phyloP scores from a whole-genome alignment of 78 protist species.

The slime mould (Dictyostelium discoideum) region DNA sequence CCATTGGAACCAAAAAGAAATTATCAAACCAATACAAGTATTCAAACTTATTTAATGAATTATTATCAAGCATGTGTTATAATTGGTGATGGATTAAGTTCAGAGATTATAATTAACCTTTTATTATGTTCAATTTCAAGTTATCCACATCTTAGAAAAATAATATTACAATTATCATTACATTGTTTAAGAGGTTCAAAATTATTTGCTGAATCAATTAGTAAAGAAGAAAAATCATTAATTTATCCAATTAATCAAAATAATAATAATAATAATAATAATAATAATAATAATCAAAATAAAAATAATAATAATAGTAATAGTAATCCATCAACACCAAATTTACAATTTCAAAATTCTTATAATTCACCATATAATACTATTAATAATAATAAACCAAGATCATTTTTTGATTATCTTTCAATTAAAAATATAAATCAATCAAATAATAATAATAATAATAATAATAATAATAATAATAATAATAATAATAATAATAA shows the following conservation, averaged over 20 bases:
- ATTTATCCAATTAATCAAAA: not conserved
- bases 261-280: not conserved
- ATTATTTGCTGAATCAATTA: conserved; percentile 1
- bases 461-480: not conserved
- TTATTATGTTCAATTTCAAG: not conserved
- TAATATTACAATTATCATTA: conserved; percentile 14
- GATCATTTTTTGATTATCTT: not conserved
- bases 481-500: not conserved
- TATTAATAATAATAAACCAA: not conserved
- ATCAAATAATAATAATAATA: not conserved
- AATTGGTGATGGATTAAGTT: conserved; percentile 30
- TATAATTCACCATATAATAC: not conserved
- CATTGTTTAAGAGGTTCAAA: conserved; percentile 34
- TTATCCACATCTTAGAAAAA: not conserved
- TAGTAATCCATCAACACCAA: conserved; percentile 9
- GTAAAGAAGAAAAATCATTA: conserved; percentile 9
- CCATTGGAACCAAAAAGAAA: not conserved
- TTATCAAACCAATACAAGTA: not conserved
- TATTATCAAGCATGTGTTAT: conserved; percentile 15
- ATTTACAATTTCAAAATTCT: not conserved
- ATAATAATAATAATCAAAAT: too few species aligned
- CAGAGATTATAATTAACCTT: not conserved
- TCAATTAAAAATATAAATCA: not conserved
- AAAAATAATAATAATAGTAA: not conserved
- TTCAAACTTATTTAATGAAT: not conserved